Conservation (phyloP, 2,329 filamentous ascomycete species). For the Raffaelea ambrosiae region DNA sequence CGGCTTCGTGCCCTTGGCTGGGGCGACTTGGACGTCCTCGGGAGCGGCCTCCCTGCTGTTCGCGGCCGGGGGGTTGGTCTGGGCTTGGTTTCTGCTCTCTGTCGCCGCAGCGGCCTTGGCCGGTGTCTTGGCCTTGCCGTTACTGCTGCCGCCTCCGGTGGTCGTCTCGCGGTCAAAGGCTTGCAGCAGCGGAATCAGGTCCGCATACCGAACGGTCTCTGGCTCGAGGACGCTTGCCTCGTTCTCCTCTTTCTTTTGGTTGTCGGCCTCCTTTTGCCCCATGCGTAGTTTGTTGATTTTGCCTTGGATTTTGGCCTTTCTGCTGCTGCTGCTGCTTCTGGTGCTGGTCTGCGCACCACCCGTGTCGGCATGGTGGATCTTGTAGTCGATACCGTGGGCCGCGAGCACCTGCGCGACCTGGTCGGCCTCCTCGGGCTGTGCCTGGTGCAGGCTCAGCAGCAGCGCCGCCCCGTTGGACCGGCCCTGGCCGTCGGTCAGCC, state of each 20-base stretch:
- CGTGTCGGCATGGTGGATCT: slow-evolving; percentile 13
- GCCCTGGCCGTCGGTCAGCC: slow-evolving; percentile 33
- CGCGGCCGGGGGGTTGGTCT: neutral
- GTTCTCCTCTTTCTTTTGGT: neutral
- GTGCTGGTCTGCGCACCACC: slow-evolving; percentile 14
- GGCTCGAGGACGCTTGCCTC: slow-evolving; percentile 5
- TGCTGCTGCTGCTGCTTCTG: neutral
- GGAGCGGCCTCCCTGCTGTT: too few relatives aligned
- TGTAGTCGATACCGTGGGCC: slow-evolving; percentile 28
- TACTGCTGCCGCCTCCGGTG: neutral
- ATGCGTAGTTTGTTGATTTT: too few relatives aligned
- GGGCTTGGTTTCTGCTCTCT: too few relatives aligned
- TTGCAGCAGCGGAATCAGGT: slow-evolving; percentile 3
- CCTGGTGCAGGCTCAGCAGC: slow-evolving; percentile 31
- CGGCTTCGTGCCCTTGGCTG: neutral
- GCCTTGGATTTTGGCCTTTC: neutral
- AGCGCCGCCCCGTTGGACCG: slow-evolving; percentile 34
- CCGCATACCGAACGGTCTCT: slow-evolving; percentile 10
- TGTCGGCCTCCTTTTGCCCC: neutral
- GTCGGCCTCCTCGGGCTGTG: slow-evolving; percentile 22
- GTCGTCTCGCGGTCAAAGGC: neutral
- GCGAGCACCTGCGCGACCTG: slow-evolving; percentile 22
- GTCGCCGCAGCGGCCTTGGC: neutral
- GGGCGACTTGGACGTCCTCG: too few relatives aligned
- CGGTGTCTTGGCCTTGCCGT: neutral